phyloP scores from a whole-genome alignment of 2,329 filamentous ascomycete species.

The Claviceps paspali region DNA sequence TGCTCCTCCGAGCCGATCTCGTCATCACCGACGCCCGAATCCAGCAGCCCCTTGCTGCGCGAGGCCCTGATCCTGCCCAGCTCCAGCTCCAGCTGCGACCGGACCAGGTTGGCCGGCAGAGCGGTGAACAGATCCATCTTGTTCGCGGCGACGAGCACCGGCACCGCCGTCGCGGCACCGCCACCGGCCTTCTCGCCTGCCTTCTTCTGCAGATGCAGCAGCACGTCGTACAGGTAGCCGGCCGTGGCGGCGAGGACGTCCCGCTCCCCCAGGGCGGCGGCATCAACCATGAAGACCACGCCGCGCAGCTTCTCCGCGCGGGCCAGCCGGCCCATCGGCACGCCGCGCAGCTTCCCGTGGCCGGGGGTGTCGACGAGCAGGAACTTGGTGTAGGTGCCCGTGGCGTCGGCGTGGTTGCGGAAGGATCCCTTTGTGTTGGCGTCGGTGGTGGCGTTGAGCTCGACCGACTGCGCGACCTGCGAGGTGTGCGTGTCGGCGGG shows the following conservation, averaged over 20 bases:
- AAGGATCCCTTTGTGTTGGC: conserved; percentile 27
- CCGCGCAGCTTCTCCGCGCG: conserved; percentile 42
- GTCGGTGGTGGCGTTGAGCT: conserved; percentile 38
- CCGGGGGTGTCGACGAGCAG: conserved; percentile 80
- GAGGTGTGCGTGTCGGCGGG: conserved; percentile 38
- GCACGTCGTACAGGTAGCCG: conserved; percentile 73
- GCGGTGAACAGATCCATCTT: conserved; percentile 95
- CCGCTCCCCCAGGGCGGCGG: conserved; percentile 47
- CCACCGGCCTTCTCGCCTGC: conserved; percentile 22
- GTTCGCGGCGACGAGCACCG: conserved; percentile 78
- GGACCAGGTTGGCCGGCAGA: conserved; percentile 63
- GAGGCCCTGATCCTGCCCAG: conserved; percentile 63
- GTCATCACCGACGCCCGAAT: conserved; percentile 59
- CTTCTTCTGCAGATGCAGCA: conserved; percentile 69
- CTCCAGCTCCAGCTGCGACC: conserved; percentile 61
- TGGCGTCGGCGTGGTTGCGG: conserved; percentile 39
- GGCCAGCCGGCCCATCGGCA: conserved; percentile 40
- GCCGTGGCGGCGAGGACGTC: conserved; percentile 56
- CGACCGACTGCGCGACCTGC: conserved; percentile 33
- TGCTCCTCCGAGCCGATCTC: conserved; percentile 51
- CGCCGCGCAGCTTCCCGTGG: conserved; percentile 78
- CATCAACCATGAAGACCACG: conserved; percentile 81
- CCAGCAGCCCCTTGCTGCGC: conserved; percentile 65
- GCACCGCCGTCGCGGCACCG: conserved; percentile 50
- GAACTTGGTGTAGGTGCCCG: conserved; percentile 50